phyloP scores from a whole-genome alignment of 257 asterid genomes.

The Forsythia suspensa region DNA sequence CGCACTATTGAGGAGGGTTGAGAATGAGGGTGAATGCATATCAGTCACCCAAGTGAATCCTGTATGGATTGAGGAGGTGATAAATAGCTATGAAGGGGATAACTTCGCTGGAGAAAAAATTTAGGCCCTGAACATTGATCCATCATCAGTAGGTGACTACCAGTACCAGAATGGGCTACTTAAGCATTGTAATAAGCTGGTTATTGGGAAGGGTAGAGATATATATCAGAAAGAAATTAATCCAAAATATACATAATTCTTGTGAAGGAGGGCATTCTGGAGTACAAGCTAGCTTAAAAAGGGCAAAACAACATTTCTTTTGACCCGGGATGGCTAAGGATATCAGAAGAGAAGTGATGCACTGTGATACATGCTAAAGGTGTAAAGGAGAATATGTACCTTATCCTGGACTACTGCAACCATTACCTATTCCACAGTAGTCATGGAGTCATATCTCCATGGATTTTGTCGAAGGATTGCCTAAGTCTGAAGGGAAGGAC shows the following conservation, averaged over 20 bases:
- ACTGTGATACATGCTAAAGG: neutral
- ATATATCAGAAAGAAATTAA: neutral
- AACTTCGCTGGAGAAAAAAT: too few relatives aligned
- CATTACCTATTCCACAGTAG: fast-evolving
- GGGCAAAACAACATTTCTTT: neutral
- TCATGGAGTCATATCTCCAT: neutral
- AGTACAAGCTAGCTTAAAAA: neutral
- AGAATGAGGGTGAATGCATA: too few relatives aligned
- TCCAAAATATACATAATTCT: too few relatives aligned
- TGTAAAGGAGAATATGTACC: too few relatives aligned
- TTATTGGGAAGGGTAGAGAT: fast-evolving
- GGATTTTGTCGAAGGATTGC: neutral
- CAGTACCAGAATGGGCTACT: neutral
- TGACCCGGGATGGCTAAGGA: neutral
- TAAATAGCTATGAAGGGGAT: too few relatives aligned
- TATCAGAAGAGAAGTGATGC: fast-evolving
- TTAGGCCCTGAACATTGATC: neutral
- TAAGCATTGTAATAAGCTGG: neutral
- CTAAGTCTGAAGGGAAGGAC: too few relatives aligned
- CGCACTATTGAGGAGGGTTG: neutral
- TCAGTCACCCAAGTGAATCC: fast-evolving
- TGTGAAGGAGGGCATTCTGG: too few relatives aligned
- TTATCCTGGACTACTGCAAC: neutral
- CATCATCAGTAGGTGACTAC: neutral
- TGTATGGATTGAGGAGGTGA: neutral